A percentile compares a stretch with the other conserved stretches of the same genome.
These are phyloP conservation scores for Pythium insidiosum DNA, from an alignment of 352 stramenopile species.

Conservation along the genomic window DNA sequence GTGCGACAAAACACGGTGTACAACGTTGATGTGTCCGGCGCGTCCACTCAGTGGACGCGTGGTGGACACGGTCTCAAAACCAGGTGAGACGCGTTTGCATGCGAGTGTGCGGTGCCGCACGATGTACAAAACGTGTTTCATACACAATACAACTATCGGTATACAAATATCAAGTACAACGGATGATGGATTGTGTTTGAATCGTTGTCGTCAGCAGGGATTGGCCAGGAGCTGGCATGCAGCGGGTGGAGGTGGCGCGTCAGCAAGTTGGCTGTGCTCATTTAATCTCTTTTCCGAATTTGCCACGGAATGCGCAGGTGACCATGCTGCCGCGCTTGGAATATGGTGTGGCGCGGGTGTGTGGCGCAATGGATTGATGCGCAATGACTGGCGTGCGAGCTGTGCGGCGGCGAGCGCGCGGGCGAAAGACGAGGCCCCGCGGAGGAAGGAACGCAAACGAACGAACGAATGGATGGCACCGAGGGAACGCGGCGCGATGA, in stretches of 20 bases:
- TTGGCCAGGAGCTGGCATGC: constrained; percentile 12
- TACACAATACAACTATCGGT: constrained; percentile 8
- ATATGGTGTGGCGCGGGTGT: constrained; percentile 17
- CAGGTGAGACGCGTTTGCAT: not conserved
- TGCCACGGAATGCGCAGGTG: constrained; percentile 38
- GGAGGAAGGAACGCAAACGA: not conserved
- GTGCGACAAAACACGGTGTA: constrained; percentile 21
- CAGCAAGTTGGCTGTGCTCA: constrained; percentile 27
- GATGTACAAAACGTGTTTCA: constrained; percentile 1
- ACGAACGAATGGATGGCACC: not conserved
- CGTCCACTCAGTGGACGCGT: constrained; percentile 4
- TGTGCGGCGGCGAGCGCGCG: not conserved
- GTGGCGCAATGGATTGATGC: constrained; percentile 2
- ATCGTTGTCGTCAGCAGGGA: constrained; percentile 1
- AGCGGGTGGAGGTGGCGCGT: constrained; percentile 49
- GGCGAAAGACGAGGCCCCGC: not conserved
- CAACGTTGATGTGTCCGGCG: not conserved
- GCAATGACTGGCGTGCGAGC: constrained; percentile 4
- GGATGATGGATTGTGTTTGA: constrained; percentile 6
- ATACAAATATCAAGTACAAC: constrained; percentile 3
- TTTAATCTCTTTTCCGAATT: constrained; percentile 61
- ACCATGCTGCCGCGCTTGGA: constrained; percentile 5
- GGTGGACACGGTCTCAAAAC: constrained; percentile 3
- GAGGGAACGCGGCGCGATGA: too few species aligned
- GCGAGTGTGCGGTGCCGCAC: constrained; percentile 8